Conservation (phyloP, 768 basidiomycete species). For the Symmetrospora coprosmae region DNA sequence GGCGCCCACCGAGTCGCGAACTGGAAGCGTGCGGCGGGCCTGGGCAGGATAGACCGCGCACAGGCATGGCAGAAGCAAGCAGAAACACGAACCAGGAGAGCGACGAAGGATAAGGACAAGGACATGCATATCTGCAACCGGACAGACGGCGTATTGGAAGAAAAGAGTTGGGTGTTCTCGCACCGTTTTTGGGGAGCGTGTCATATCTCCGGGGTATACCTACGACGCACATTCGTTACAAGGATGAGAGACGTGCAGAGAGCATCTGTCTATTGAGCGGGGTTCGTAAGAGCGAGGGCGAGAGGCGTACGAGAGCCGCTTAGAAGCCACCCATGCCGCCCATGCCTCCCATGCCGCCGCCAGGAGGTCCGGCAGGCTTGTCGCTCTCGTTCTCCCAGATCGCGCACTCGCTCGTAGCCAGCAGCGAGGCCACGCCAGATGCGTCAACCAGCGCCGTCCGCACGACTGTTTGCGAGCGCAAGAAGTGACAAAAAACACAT, state of each 20-base stretch:
- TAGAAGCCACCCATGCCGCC: slow-evolving; percentile 28
- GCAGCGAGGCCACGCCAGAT: slow-evolving; percentile 73
- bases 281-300: not conserved
- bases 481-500: slow-evolving; percentile 6
- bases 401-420: slow-evolving; percentile 84
- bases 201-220: too few species aligned
- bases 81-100: not conserved
- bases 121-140: not conserved
- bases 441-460: slow-evolving; percentile 85
- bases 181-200: too few species aligned
- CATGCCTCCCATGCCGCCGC: slow-evolving; percentile 45
- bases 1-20: not conserved
- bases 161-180: too few species aligned
- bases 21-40: too few species aligned
- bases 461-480: slow-evolving; percentile 95
- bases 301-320: not conserved
- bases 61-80: too few species aligned
- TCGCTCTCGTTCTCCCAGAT: slow-evolving; percentile 77
- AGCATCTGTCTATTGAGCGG: too few species aligned
- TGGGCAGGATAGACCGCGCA: too few species aligned
- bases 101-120: not conserved
- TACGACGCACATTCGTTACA: too few species aligned
- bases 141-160: too few species aligned
- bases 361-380: slow-evolving; percentile 39
- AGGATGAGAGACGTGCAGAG: too few species aligned